Evolutionary conservation across 345 rosid genomes (phyloP).

Genomic region (Nasturtium officinale): DNA sequence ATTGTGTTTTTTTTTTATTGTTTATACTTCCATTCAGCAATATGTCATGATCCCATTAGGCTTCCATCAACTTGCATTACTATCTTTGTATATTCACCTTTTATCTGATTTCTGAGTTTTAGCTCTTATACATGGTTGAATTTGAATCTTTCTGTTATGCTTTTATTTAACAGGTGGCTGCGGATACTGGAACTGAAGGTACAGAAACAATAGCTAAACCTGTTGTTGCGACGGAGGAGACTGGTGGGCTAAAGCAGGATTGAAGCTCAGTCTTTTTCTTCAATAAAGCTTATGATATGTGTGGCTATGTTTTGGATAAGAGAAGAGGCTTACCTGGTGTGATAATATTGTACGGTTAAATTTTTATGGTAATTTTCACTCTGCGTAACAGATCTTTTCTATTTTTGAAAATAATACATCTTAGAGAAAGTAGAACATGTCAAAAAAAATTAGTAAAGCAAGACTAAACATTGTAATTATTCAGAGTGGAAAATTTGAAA

Average conservation of each 20-base stretch:
- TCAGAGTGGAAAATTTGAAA: background rate
- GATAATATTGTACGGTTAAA: background rate
- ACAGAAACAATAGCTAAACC: conserved; percentile 36
- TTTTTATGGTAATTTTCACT: conserved; percentile 4
- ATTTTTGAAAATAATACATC: background rate
- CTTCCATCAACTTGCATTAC: background rate
- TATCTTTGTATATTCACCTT: background rate
- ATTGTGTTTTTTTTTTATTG: background rate
- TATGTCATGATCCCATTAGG: conserved; percentile 10
- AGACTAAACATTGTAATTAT: background rate
- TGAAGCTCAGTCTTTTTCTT: conserved; percentile 22
- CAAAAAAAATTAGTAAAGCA: background rate
- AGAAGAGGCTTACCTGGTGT: conserved; percentile 3
- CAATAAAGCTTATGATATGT: conserved; percentile 28
- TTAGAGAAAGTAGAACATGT: background rate
- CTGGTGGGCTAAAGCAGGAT: conserved; percentile 36
- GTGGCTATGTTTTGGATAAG: conserved; percentile 37
- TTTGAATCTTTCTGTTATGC: background rate
- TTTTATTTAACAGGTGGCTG: conserved; percentile 27
- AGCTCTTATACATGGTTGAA: background rate
- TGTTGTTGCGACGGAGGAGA: background rate
- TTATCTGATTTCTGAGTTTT: background rate
- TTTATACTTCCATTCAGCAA: background rate
- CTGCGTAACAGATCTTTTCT: background rate
- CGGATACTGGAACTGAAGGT: conserved; percentile 29